Percentiles rank a stretch among this genome's conserved stretches.
phyloP scores from a whole-genome alignment of 2,329 filamentous ascomycete genomes.

The Bipolaris bicolor region DNA sequence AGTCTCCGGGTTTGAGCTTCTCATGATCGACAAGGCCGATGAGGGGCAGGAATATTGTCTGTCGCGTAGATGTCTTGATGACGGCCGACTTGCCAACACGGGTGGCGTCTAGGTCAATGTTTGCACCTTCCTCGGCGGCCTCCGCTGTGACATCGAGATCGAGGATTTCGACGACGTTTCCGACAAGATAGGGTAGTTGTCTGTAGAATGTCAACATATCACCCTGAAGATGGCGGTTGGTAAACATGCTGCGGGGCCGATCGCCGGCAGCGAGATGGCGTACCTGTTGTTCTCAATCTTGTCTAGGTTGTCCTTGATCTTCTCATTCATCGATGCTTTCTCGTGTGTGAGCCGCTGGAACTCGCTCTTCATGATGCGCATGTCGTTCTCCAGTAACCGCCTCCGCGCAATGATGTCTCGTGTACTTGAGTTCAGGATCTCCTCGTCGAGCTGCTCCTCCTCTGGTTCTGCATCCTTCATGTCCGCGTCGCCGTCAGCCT shows the following conservation, averaged over 20 bases:
- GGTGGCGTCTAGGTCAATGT: constrained; percentile 96
- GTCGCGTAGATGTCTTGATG: constrained; percentile 98
- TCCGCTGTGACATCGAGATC: constrained; percentile 96
- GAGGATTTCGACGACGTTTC: constrained; percentile 96
- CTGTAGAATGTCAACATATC: constrained; percentile 54
- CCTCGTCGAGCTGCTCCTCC: constrained; percentile 82
- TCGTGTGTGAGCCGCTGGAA: constrained; percentile 92
- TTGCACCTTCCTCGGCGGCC: constrained; percentile 95
- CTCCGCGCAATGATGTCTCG: constrained; percentile 91
- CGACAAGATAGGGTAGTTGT: constrained; percentile 96
- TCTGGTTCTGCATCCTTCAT: constrained; percentile 82
- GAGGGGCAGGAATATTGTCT: constrained; percentile 97
- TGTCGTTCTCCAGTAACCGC: constrained; percentile 94
- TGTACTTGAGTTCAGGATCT: constrained; percentile 91
- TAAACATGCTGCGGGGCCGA: constrained; percentile 8
- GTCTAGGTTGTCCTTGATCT: constrained; percentile 98
- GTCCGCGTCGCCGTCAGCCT: constrained; percentile 76
- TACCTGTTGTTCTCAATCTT: constrained; percentile 99
- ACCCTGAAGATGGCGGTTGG: neutral
- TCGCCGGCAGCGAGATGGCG: constrained; percentile 27
- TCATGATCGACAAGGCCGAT: constrained; percentile 97
- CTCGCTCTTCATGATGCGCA: constrained; percentile 98
- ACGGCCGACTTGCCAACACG: constrained; percentile 97
- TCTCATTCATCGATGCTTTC: constrained; percentile 94
- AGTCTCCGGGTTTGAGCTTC: constrained; percentile 90